Conservation (phyloP, 768 basidiomycete species). For the Naganishia kalamii region DNA sequence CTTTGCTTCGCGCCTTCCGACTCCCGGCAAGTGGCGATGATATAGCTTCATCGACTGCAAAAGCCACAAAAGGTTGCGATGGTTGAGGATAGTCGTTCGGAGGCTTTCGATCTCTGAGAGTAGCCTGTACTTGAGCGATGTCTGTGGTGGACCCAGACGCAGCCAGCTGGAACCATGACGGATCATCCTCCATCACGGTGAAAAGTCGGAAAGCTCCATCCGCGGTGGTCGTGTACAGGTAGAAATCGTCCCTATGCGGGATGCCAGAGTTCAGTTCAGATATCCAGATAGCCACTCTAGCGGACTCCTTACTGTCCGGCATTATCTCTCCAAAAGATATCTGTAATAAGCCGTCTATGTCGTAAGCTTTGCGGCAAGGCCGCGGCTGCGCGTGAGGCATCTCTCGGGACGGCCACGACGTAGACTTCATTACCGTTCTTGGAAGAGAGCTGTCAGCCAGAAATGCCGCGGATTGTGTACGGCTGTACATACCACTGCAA, state of each 20-base stretch:
- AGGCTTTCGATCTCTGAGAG: not conserved
- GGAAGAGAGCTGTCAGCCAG: too few relatives aligned
- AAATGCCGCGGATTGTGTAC: too few relatives aligned
- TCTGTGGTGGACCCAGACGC: conserved; percentile 1
- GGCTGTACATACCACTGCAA: not conserved
- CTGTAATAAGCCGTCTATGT: not conserved
- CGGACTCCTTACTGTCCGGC: not conserved
- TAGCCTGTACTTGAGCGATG: not conserved
- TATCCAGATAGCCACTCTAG: too few relatives aligned
- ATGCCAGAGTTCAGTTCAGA: not conserved
- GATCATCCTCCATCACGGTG: conserved; percentile 13
- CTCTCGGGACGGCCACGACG: not conserved
- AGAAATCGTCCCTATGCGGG: not conserved
- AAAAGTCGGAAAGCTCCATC: conserved; percentile 5
- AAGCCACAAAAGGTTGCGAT: conserved; percentile 2
- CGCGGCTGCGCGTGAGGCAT: not conserved
- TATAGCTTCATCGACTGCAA: not conserved
- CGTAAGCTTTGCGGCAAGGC: not conserved
- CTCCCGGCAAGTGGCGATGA: not conserved
- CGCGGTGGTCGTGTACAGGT: conserved; percentile 1
- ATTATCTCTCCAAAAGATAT: not conserved
- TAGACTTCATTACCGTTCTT: not conserved
- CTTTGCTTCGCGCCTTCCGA: not conserved
- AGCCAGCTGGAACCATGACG: conserved; percentile 3
- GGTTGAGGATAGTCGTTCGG: not conserved